Evolutionary conservation across 805 yeast genomes (phyloP), one percentile per base, ranked within the genome.

Genomic region (Nakazawaea peltata): DNA sequence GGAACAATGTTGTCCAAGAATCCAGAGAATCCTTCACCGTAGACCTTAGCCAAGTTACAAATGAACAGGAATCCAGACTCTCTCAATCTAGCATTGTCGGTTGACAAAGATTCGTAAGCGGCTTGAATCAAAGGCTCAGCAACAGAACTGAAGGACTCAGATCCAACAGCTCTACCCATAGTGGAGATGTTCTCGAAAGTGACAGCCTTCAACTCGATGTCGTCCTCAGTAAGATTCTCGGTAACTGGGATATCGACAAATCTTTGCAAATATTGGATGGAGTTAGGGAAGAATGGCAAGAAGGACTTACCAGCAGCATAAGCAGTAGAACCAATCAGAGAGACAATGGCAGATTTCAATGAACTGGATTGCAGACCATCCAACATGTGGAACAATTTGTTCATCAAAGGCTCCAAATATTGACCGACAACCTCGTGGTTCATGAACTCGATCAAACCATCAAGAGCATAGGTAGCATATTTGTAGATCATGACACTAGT

Each of bases 301-400:
- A 84, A 92, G 26, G 82, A 71, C 49, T 79, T 78, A 60, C 97
- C 96, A 29, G 95, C 77, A 39, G 97, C 95, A 54, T 81, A 87
- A 19, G 98, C 97, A 41, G 95, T 85, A 26, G 97, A 88, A 37
- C 97, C 97, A 56, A 92, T 84, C 26, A 97, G 96, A 36, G 95
- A 83, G 41, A 92, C 96, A 52, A 83, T 79, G 41, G 85, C 84
- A 32, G 83, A 64, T 57, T 77, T 81, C 53, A 83, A 67, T 12
- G 94, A 74, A 16, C 88, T 81, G 25, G 81, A 70, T 47, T 77
- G 70, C 32, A 94, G 84, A 43, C 72, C 67, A 49, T 76, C 80
- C 49, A 90, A 72, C 83, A 92, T 81, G 40, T 71, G 75, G 67
- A 88, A 77, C 47, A 92, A 71, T 52, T 88, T 83, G 61, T 83